A percentile compares a stretch with the other conserved stretches of the same genome.
phyloP scores from a whole-genome alignment of 2,329 filamentous ascomycete species.

The Sporothrix phasma region DNA sequence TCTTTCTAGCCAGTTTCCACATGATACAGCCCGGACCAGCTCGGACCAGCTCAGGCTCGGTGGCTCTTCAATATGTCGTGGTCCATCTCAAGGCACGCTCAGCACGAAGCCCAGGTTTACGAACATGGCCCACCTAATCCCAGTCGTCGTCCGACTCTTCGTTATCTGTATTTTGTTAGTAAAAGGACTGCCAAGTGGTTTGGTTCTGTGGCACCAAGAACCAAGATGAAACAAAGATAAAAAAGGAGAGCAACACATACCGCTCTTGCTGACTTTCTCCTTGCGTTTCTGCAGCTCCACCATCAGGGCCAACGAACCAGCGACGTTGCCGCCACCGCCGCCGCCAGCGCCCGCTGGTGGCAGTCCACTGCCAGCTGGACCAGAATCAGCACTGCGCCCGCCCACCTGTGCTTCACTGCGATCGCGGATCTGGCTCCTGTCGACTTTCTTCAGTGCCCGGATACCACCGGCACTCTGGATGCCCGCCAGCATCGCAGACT shows the following conservation, averaged over 20 bases:
- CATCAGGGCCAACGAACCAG: conserved; percentile 75
- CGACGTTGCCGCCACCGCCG: conserved; percentile 54
- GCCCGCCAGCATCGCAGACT: conserved; percentile 55
- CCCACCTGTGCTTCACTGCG: conserved; percentile 57
- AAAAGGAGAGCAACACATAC: conserved; percentile 44
- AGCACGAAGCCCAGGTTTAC: not conserved
- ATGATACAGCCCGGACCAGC: not conserved
- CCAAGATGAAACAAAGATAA: not conserved
- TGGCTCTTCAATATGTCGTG: not conserved
- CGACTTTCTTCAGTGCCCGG: conserved; percentile 64
- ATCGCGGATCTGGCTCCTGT: conserved; percentile 59
- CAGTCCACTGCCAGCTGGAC: conserved; percentile 42
- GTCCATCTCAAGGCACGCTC: not conserved
- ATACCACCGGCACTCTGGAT: conserved; percentile 63
- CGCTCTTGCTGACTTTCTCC: conserved; percentile 87
- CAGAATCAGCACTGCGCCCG: conserved; percentile 32
- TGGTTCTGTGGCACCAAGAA: not conserved
- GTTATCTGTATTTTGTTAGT: conserved; percentile 14
- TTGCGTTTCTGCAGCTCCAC: conserved; percentile 73
- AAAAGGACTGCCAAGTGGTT: conserved; percentile 9
- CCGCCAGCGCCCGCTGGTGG: conserved; percentile 62
- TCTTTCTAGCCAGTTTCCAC: not conserved
- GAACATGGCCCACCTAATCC: conserved; percentile 17
- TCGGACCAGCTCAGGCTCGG: not conserved
- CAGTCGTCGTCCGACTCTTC: conserved; percentile 15